Evolutionary conservation across 2,329 filamentous ascomycete species (phyloP).

Genomic region (Pseudocercospora crystallina): DNA sequence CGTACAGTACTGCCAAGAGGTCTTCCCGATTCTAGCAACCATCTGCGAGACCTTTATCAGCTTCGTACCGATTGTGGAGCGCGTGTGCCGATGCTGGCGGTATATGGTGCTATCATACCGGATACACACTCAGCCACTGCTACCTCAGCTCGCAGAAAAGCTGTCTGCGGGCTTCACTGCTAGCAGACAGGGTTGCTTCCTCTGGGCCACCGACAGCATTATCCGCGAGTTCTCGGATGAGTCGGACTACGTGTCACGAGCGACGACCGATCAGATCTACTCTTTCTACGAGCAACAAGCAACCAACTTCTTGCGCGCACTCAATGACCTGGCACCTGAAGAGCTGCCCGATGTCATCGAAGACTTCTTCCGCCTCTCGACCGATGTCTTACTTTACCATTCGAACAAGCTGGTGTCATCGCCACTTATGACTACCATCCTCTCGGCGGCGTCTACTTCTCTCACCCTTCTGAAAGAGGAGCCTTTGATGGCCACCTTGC

Average conservation of each 20-base stretch:
- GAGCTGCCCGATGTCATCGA: conserved; percentile 87
- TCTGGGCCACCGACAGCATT: conserved; percentile 97
- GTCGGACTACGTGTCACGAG: conserved; percentile 75
- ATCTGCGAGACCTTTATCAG: conserved; percentile 84
- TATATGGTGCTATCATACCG: conserved; percentile 96
- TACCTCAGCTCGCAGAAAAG: conserved; percentile 84
- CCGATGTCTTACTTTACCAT: conserved; percentile 91
- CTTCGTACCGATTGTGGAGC: conserved; percentile 86
- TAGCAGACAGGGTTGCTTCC: conserved; percentile 90
- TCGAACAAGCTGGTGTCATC: conserved; percentile 80
- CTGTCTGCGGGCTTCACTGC: conserved; percentile 79
- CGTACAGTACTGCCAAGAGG: conserved; percentile 93
- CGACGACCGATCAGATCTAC: conserved; percentile 86
- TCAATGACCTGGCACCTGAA: conserved; percentile 77
- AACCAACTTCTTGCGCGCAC: conserved; percentile 80
- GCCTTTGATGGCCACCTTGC: conserved; percentile 84
- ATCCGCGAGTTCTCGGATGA: conserved; percentile 93
- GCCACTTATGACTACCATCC: conserved; percentile 74
- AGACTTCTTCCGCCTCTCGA: conserved; percentile 91
- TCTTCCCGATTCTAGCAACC: conserved; percentile 82
- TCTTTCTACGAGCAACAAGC: conserved; percentile 93
- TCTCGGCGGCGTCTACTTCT: conserved; percentile 82
- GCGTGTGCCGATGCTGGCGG: conserved; percentile 92
- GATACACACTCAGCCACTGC: conserved; percentile 79
- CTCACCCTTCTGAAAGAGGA: conserved; percentile 88